phyloP scores from a whole-genome alignment of 805 yeast species.

The Yamadazyma endophytica region DNA sequence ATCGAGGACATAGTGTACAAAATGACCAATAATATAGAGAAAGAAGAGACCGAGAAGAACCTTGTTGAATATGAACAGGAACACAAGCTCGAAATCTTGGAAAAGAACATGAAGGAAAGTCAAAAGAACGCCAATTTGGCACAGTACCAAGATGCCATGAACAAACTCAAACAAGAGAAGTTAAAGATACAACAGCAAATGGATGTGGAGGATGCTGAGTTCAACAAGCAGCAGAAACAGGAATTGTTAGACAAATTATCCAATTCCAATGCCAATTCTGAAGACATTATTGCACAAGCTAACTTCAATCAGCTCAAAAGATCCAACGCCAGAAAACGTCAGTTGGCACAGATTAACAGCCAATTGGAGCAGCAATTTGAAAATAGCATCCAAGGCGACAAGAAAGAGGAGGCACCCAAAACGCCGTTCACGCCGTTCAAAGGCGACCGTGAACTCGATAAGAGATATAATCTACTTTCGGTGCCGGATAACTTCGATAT shows the following conservation, averaged over 20 bases:
- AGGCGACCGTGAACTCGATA: constrained; percentile 70
- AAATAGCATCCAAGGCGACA: constrained; percentile 19
- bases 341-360: constrained; percentile 55
- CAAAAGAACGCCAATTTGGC: constrained; percentile 59
- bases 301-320: constrained; percentile 47
- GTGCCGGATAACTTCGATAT: constrained; percentile 9
- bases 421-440: constrained; percentile 90
- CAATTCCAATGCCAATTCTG: constrained; percentile 27
- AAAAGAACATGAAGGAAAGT: constrained; percentile 69
- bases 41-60: constrained; percentile 62
- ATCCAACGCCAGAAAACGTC: constrained; percentile 60
- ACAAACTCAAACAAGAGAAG: constrained; percentile 58
- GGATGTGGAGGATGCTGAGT: constrained; percentile 40
- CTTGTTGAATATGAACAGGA: constrained; percentile 65
- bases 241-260: constrained; percentile 38
- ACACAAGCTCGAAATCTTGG: constrained; percentile 70
- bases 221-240: constrained; percentile 36
- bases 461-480: constrained; percentile 45
- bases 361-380: constrained; percentile 44
- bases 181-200: constrained; percentile 62
- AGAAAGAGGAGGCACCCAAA: constrained; percentile 14
- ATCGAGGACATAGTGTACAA: constrained; percentile 80
- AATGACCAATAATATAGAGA: constrained; percentile 64
- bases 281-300: constrained; percentile 38
- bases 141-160: constrained; percentile 55